Conservation (phyloP, 1,284 basidiomycete species). For the Fomes fomentarius region DNA sequence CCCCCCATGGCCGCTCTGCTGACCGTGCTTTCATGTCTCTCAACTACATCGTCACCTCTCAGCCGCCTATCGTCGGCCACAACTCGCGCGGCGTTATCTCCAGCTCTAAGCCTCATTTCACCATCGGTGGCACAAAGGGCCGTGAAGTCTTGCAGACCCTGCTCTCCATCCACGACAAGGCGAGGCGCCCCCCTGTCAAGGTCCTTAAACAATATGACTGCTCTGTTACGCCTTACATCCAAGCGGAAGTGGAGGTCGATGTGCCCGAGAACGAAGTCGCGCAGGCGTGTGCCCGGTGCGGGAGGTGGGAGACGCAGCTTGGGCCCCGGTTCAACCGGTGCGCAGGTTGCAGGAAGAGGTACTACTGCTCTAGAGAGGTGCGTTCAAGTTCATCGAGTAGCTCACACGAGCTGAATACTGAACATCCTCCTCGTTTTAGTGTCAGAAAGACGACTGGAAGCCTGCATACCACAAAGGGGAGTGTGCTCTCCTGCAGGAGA, state of each 20-base stretch:
- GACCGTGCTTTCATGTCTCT: neutral
- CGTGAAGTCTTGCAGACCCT: neutral
- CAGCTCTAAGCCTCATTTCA: neutral
- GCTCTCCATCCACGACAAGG: neutral
- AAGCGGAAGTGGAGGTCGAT: neutral
- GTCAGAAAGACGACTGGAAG: slow-evolving; percentile 11
- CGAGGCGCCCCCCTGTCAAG: neutral
- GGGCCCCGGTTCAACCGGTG: slow-evolving; percentile 10
- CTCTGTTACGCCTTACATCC: too few species aligned
- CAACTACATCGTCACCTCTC: slow-evolving; percentile 1
- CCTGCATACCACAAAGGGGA: slow-evolving; percentile 3
- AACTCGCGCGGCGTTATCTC: neutral
- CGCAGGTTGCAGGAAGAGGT: slow-evolving; percentile 8
- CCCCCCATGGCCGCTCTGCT: neutral
- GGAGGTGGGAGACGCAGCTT: slow-evolving; percentile 7
- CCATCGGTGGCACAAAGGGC: neutral
- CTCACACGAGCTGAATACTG: too few species aligned
- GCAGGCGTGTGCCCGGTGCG: slow-evolving; percentile 11
- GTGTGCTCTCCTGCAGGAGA: slow-evolving; percentile 2
- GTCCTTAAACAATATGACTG: neutral
- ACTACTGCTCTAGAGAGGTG: slow-evolving; percentile 5
- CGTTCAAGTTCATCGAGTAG: neutral
- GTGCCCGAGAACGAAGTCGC: neutral
- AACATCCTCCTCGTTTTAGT: neutral
- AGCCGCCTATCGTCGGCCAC: neutral